Evolutionary conservation across 768 basidiomycete species (phyloP).

Genomic region (Leucosporidium yakuticum): DNA sequence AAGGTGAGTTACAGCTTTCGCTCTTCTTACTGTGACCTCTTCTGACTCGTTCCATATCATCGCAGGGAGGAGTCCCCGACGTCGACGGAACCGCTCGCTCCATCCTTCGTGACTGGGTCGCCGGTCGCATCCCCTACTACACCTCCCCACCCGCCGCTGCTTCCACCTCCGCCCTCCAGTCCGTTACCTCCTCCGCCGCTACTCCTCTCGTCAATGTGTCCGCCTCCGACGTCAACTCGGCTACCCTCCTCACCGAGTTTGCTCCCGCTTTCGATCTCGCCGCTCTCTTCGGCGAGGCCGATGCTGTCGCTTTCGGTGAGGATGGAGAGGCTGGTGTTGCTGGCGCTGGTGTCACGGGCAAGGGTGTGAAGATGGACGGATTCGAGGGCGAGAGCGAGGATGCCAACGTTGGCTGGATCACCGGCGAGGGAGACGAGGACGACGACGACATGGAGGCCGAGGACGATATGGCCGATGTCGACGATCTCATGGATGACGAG

Average conservation of each 20-base stretch:
- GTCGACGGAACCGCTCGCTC: conserved; percentile 72
- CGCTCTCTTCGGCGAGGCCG: conserved; percentile 72
- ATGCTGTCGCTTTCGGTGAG: conserved; percentile 68
- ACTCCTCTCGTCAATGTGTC: conserved; percentile 42
- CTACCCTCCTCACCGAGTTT: conserved; percentile 65
- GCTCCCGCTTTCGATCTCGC: conserved; percentile 74
- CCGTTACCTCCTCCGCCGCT: conserved; percentile 60
- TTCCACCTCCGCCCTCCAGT: conserved; percentile 60
- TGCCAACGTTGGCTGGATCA: conserved; percentile 27
- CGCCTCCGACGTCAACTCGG: conserved; percentile 72
- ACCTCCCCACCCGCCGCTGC: conserved; percentile 71
- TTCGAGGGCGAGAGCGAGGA: conserved; percentile 46
- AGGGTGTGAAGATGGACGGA: conserved; percentile 42
- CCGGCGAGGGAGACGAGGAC: conserved; percentile 13
- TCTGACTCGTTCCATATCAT: neutral
- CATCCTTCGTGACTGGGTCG: conserved; percentile 86
- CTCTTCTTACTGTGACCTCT: neutral
- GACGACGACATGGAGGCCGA: conserved; percentile 27
- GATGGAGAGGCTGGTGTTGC: conserved; percentile 44
- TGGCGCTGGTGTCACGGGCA: conserved; percentile 48
- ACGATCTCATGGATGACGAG: conserved; percentile 16
- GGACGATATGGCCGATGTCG: conserved; percentile 4
- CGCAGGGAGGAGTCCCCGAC: conserved; percentile 84
- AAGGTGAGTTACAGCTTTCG: conserved; percentile 52
- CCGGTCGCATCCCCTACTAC: conserved; percentile 78